Base-by-base conservation (phyloP, 176 grass and related monocot species). In the Rhynchospora breviuscula region DNA sequence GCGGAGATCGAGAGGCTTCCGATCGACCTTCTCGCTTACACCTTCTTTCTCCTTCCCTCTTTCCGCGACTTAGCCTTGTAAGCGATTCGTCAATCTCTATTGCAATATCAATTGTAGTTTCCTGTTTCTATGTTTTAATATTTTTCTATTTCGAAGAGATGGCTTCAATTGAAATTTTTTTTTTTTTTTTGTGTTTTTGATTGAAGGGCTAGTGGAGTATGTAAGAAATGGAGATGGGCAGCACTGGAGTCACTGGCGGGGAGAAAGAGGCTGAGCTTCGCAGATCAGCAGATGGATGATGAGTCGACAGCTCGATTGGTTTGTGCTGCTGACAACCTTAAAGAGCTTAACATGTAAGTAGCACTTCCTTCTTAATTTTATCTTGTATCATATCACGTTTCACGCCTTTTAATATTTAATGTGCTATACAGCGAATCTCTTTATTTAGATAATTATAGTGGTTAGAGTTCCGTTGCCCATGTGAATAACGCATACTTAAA, bases 331-430 rank as follows among this genome's bases (percentile, higher is more conserved):
- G 59, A 91, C 83, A 95, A 93, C 70, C 86, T 98, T 86, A 86
- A 87, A 59, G 95, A 98, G 86, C 92, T 98, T 69, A 89, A 98
- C 62, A 93, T 95, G 95, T 98, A 88, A 85, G 86, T 67, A 57
- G 3, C 6, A 21, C 26, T 13, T 47, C 14, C 15, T 17, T 52
- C 21, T 67, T 90, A 72, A 85, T 75, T 52, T 31, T 29, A 29
- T 29, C 26, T 29, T 69, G 84, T 83, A 54, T 78, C 21, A 29
- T 87, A 5, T 72, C 48, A 22, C 44, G 9, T 72, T 45, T 47
- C 21, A 10, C 68, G 22, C n/a, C 43, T 72, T 72, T 72, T 69
- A 44, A 44, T 69, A n/a, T 69, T 69, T 18, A 7, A 69, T 45
- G 14, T 45, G 44, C 45, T 29, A 18, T 69, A 45, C 3, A 69